A percentile compares a stretch with the other conserved stretches of the same genome.
Evolutionary conservation across 768 basidiomycete genomes (phyloP).

Genomic region (Tubosaeta sp.): DNA sequence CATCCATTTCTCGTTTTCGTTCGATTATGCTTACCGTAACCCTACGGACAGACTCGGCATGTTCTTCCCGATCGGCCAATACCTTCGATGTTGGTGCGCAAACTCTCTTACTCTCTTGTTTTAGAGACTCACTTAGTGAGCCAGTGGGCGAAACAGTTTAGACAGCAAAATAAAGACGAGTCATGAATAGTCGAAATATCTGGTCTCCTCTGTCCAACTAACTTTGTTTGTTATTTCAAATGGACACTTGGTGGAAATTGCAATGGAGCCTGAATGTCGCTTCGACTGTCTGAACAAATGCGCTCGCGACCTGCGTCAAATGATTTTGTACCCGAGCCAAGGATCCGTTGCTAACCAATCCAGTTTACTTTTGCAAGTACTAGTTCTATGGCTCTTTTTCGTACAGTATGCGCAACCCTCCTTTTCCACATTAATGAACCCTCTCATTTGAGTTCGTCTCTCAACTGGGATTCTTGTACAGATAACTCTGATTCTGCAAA

Average conservation of each 20-base stretch:
- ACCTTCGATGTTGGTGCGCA: conserved; percentile 72
- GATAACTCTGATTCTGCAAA: too few species aligned
- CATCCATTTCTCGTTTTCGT: not conserved
- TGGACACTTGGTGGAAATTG: not conserved
- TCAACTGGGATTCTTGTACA: too few species aligned
- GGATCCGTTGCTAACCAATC: too few species aligned
- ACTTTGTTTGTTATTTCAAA: not conserved
- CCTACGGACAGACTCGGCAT: conserved; percentile 45
- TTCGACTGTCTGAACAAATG: not conserved
- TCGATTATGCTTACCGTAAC: conserved; percentile 2
- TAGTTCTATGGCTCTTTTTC: too few species aligned
- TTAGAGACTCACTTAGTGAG: not conserved
- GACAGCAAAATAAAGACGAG: conserved; percentile 23
- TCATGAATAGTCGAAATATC: conserved; percentile 2
- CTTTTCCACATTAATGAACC: too few species aligned
- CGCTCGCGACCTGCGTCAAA: not conserved
- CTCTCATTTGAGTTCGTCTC: too few species aligned
- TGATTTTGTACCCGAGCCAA: not conserved
- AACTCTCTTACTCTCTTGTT: not conserved
- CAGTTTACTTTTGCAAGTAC: too few species aligned
- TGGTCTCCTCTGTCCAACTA: not conserved
- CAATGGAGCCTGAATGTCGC: not conserved
- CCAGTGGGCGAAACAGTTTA: conserved; percentile 53
- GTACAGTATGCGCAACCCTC: too few species aligned
- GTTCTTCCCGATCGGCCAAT: conserved; percentile 63